Percentiles rank a stretch among this genome's conserved stretches.
Evolutionary conservation across 2,329 filamentous ascomycete species (phyloP).

Genomic region (Fusarium coicis): DNA sequence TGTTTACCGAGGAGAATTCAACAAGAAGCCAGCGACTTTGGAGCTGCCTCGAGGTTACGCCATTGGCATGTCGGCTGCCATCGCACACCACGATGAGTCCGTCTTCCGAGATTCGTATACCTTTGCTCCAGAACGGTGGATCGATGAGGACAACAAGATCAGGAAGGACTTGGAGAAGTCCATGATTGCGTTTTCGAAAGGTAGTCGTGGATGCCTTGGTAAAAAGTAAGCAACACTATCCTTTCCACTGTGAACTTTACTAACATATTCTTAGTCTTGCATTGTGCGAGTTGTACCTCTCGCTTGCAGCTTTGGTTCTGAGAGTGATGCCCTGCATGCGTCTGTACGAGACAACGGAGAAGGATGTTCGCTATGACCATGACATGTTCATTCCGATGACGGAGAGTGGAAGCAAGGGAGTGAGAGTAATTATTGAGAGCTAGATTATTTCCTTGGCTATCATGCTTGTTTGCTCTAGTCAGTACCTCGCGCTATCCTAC

Average conservation of each 20-base stretch:
- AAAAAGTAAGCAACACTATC: constrained; percentile 1
- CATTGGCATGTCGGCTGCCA: constrained; percentile 13
- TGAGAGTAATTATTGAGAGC: constrained; percentile 9
- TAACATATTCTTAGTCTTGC: constrained; percentile 2
- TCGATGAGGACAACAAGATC: not conserved
- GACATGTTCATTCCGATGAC: constrained; percentile 20
- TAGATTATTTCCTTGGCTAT: not conserved
- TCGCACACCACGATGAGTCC: constrained; percentile 9
- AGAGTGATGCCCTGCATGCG: constrained; percentile 17
- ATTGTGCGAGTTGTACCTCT: constrained; percentile 15
- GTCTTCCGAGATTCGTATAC: constrained; percentile 13
- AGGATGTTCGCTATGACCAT: constrained; percentile 16
- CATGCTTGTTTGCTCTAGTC: not conserved
- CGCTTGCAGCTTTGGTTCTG: constrained; percentile 2
- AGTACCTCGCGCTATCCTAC: not conserved
- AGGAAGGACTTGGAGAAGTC: constrained; percentile 11
- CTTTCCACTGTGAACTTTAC: accelerated
- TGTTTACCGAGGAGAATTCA: not conserved
- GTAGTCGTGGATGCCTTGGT: constrained; percentile 18
- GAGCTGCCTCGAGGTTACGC: constrained; percentile 10
- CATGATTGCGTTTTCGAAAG: constrained; percentile 9
- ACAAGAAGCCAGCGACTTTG: not conserved
- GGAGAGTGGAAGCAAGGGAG: not conserved
- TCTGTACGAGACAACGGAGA: constrained; percentile 5
- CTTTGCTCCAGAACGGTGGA: constrained; percentile 8